phyloP scores from a whole-genome alignment of 2,329 filamentous ascomycete genomes.

The Exophiala sideris region DNA sequence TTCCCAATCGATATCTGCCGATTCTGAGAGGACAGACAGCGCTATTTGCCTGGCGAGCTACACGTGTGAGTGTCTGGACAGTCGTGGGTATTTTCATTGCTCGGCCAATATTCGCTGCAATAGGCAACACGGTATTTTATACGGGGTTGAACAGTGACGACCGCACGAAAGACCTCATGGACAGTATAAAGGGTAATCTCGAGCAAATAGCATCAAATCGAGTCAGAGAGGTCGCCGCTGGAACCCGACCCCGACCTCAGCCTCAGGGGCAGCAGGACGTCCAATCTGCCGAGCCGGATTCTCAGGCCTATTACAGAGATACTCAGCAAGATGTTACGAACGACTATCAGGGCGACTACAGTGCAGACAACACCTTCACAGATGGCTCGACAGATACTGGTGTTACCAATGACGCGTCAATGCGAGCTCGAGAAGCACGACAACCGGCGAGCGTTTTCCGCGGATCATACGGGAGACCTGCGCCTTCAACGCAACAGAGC shows the following conservation, averaged over 20 bases:
- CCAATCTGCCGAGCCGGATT: slow-evolving; percentile 4
- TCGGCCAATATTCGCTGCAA: slow-evolving; percentile 15
- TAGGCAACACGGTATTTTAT: slow-evolving; percentile 14
- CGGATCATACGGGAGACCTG: background rate
- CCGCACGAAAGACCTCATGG: slow-evolving; percentile 21
- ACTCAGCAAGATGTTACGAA: background rate
- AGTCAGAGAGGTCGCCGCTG: background rate
- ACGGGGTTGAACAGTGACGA: slow-evolving; percentile 21
- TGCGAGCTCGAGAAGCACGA: slow-evolving; percentile 7
- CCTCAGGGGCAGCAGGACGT: background rate
- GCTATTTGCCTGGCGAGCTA: slow-evolving; percentile 25
- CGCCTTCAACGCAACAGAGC: background rate
- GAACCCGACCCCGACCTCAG: background rate
- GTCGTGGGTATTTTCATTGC: slow-evolving; percentile 13
- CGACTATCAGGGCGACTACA: slow-evolving; percentile 2
- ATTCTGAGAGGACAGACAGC: slow-evolving; percentile 21
- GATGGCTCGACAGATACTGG: slow-evolving; percentile 9
- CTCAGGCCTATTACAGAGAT: slow-evolving; percentile 8
- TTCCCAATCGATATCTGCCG: slow-evolving; percentile 18
- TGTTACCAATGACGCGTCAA: slow-evolving; percentile 6
- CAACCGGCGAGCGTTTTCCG: slow-evolving; percentile 4
- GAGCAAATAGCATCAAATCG: slow-evolving; percentile 13
- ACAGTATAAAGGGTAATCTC: slow-evolving; percentile 9
- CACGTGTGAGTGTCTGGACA: slow-evolving; percentile 21
- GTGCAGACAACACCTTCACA: slow-evolving; percentile 10